Base-by-base conservation (phyloP, 2,329 filamentous ascomycete genomes). In the Metarhizium robertsii region DNA sequence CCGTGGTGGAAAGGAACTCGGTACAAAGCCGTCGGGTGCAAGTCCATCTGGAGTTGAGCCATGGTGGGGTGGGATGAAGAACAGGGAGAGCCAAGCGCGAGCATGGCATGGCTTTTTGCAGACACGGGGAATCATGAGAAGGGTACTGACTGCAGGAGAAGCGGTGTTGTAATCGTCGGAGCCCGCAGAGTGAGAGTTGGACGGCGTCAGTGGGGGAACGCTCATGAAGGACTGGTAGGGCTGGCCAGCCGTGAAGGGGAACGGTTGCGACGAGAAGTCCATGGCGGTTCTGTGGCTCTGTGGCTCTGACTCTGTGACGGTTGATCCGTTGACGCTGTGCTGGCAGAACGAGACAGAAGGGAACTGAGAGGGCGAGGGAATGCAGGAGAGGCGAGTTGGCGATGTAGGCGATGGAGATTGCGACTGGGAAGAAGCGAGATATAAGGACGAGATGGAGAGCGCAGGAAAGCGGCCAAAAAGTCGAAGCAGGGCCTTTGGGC, bases 171-270 rank as follows among this genome's bases (percentile, higher is more conserved):
- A 51, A 4, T 58, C 56, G 20, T 58, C 56, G 30, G 53, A 57
- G 5, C 38, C 20, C 4, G 47, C 34, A 14, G 55, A 55, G 46
- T 53, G 58, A 20, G 55, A 53, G 50, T 58, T 52, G 55, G 79
- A 79, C 34, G 79, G 79, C 59, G 79, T 81, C 65, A 80, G 65
- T 50, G 78, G 78, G 55, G 75, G 71, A 54, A 82, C 75, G 60
- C 74, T 72, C 65, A 81, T 74, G 65, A 81, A 82, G 63, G 75
- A 73, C 62, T 76, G 77, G 69, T 79, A 81, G 52, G 76, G 71
- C 69, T 79, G 76, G 57, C 72, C 65, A 64, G 71, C 72, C 52
- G 73, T 61, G 66, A 79, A 82, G 49, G 73, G 67, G 59, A 78
- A 79, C 10, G 32, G 32, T 59, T 72, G 71, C 52, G 61, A 59